phyloP scores from a whole-genome alignment of 2,329 filamentous ascomycete genomes.

The Phoma sp. region DNA sequence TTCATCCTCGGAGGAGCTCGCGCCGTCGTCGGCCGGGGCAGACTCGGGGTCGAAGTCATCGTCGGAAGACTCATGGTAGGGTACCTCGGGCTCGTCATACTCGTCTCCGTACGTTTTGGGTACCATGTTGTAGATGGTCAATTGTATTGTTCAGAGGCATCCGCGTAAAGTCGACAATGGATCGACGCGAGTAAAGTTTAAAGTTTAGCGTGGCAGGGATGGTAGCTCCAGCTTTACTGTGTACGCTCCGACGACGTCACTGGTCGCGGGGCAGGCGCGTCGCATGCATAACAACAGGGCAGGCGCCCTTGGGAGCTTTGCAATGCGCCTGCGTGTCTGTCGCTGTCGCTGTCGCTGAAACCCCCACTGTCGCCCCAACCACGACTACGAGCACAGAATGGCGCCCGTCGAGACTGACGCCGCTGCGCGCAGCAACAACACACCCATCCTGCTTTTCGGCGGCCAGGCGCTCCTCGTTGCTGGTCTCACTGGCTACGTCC shows the following conservation, averaged over 20 bases:
- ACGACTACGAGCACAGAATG: conserved; percentile 3
- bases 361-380: too few species aligned
- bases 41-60: conserved; percentile 77
- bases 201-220: not conserved
- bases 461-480: conserved; percentile 40
- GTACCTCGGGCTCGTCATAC: conserved; percentile 42
- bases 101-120: conserved; percentile 38
- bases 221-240: conserved; percentile 7
- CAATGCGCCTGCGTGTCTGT: conserved; percentile 17
- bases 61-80: conserved; percentile 69
- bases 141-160: not conserved
- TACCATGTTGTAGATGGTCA: conserved; percentile 28
- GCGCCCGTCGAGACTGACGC: conserved; percentile 16
- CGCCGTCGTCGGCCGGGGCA: conserved; percentile 55
- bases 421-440: conserved; percentile 39
- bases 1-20: conserved; percentile 56
- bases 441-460: conserved; percentile 41
- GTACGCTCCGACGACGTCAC: conserved; percentile 22
- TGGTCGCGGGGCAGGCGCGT: conserved; percentile 32
- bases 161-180: conserved; percentile 8
- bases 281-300: conserved; percentile 33
- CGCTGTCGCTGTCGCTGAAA: conserved; percentile 2
- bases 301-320: conserved; percentile 3
- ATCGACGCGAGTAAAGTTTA: not conserved
- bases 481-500: conserved; percentile 37